A percentile compares a stretch with the other conserved stretches of the same genome.
Evolutionary conservation across 2,329 filamentous ascomycete species (phyloP).

Genomic region (Plectosphaerella plurivora): DNA sequence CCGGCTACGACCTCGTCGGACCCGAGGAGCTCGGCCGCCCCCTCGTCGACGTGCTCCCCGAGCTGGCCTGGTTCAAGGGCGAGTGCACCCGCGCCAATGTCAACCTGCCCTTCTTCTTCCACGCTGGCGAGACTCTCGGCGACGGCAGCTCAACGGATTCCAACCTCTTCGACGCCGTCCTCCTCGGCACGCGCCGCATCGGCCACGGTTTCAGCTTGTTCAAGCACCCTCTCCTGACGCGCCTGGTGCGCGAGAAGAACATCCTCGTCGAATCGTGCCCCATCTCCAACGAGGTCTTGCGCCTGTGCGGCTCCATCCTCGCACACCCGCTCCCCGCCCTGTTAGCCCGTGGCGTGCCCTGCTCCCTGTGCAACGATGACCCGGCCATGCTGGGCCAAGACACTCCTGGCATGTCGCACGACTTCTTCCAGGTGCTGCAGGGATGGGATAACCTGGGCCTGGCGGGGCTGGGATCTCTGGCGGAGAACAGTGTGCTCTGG

Average conservation of each 20-base stretch:
- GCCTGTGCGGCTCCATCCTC: slow-evolving; percentile 71
- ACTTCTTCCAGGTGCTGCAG: slow-evolving; percentile 88
- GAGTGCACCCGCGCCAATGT: slow-evolving; percentile 73
- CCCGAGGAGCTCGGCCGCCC: slow-evolving; percentile 78
- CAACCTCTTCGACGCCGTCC: slow-evolving; percentile 85
- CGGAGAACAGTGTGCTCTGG: slow-evolving; percentile 91
- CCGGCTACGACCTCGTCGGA: slow-evolving; percentile 86
- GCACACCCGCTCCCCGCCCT: slow-evolving; percentile 79
- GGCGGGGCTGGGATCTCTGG: slow-evolving; percentile 78
- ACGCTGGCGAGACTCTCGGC: slow-evolving; percentile 84
- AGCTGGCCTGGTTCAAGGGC: slow-evolving; percentile 92
- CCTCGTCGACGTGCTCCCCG: slow-evolving; percentile 71
- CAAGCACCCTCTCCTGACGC: slow-evolving; percentile 85
- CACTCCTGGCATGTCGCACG: slow-evolving; percentile 76
- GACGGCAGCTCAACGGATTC: slow-evolving; percentile 66
- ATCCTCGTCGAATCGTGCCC: slow-evolving; percentile 89
- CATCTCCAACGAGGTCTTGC: slow-evolving; percentile 83
- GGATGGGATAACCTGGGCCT: slow-evolving; percentile 89
- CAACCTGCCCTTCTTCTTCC: slow-evolving; percentile 91
- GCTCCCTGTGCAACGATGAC: slow-evolving; percentile 85
- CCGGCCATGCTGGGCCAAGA: slow-evolving; percentile 85
- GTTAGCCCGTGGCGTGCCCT: slow-evolving; percentile 77
- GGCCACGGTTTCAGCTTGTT: slow-evolving; percentile 85
- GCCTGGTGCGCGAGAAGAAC: slow-evolving; percentile 82
- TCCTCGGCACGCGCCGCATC: slow-evolving; percentile 83